A percentile compares a stretch with the other conserved stretches of the same genome.
These are phyloP conservation scores for Pelargonium australe DNA, from an alignment of 441 rosid species.

Conservation along the genomic window DNA sequence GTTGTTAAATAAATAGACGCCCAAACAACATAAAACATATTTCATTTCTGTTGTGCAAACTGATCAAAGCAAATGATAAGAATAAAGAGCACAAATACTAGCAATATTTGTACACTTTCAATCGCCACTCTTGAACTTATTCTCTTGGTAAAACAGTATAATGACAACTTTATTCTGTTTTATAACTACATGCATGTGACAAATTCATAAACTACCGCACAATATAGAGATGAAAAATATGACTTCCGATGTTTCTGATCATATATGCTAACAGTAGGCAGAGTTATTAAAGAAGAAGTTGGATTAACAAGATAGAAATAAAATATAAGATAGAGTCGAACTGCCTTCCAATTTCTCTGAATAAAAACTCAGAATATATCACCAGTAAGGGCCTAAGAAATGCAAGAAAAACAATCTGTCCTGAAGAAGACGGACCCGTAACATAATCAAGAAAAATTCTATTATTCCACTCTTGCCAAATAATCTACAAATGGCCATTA, in stretches of 20 bases:
- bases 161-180: neutral
- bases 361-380: neutral
- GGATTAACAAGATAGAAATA: neutral
- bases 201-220: neutral
- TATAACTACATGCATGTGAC: neutral
- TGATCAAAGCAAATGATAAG: constrained; percentile 4
- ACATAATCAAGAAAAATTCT: neutral
- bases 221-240: neutral
- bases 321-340: neutral
- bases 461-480: neutral
- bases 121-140: neutral
- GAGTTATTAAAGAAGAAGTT: neutral
- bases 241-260: neutral
- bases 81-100: neutral
- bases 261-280: neutral
- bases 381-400: neutral
- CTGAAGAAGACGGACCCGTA: neutral
- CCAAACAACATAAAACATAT: constrained; percentile 2
- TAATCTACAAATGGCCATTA: neutral
- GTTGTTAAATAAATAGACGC: neutral
- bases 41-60: neutral
- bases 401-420: neutral
- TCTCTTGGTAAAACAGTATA: neutral
- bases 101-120: neutral
- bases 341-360: neutral